Percentiles rank a stretch among this genome's conserved stretches.
Conservation (phyloP, 441 rosid species). For the Erysimum pusillum region DNA sequence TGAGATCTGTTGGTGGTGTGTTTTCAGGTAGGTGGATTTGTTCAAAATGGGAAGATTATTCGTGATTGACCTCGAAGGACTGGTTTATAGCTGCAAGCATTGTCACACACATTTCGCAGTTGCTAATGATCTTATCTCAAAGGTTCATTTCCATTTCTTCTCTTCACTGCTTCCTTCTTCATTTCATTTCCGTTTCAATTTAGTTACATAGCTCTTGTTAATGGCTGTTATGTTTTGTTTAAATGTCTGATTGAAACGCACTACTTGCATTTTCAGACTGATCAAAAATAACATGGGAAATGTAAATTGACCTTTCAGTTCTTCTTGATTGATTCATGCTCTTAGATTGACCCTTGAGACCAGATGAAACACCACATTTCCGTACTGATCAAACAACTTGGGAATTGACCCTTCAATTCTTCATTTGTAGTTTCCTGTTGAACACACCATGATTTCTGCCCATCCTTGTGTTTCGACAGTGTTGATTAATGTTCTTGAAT, state of each 20-base stretch:
- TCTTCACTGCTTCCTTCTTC: neutral
- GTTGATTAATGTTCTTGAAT: neutral
- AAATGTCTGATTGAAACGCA: too few relatives aligned
- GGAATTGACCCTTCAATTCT: neutral
- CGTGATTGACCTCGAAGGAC: conserved; percentile 66
- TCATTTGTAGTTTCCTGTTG: conserved; percentile 1
- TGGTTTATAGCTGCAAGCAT: conserved; percentile 73
- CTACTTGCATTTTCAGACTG: too few relatives aligned
- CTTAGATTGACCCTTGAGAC: conserved; percentile 5
- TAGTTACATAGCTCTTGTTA: conserved; percentile 2
- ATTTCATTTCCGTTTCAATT: neutral
- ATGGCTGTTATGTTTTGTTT: neutral
- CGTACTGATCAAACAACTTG: conserved; percentile 6
- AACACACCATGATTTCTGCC: conserved; percentile 14
- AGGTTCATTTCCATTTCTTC: conserved; percentile 49
- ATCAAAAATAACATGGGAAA: neutral
- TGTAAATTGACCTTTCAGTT: neutral
- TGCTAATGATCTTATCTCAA: conserved; percentile 63
- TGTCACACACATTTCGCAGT: conserved; percentile 72
- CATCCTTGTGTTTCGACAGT: neutral
- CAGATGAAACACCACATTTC: neutral
- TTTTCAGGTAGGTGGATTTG: conserved; percentile 40
- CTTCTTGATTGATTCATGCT: neutral
- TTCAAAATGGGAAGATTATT: conserved; percentile 78
- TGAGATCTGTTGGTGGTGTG: conserved; percentile 35